Evolutionary conservation across 371 early-diverging fungal species (phyloP).

Genomic region (Lichtheimia corymbifera): DNA sequence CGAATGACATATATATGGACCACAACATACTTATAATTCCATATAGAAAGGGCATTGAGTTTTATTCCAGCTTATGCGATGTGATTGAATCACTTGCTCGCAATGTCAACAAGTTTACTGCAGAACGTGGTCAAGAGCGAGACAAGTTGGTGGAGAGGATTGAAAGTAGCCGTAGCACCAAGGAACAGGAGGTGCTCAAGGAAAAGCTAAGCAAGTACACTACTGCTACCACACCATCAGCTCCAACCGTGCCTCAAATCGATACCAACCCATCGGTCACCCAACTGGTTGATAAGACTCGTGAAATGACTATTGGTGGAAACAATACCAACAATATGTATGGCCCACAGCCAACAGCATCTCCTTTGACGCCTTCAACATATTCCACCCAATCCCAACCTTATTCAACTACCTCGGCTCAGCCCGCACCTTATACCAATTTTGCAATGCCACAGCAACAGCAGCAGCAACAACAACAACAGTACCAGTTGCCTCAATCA

Average conservation of each 20-base stretch:
- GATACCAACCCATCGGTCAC: conserved; percentile 2
- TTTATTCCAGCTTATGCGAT: conserved; percentile 74
- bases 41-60: conserved; percentile 69
- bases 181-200: conserved; percentile 71
- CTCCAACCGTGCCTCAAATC: conserved; percentile 1
- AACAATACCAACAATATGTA: background rate
- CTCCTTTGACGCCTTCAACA: conserved; percentile 1
- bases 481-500: background rate
- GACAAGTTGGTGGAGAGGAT: conserved; percentile 60
- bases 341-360: conserved; percentile 3
- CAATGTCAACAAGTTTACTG: conserved; percentile 68
- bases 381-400: conserved; percentile 3
- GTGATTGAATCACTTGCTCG: conserved; percentile 61
- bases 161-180: conserved; percentile 60
- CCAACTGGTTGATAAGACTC: conserved; percentile 5
- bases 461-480: background rate
- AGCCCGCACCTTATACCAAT: conserved; percentile 3
- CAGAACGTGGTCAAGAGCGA: conserved; percentile 71
- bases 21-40: background rate
- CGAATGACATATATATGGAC: background rate
- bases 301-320: conserved; percentile 8
- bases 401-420: background rate
- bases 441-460: background rate
- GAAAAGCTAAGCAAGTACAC: conserved; percentile 63
- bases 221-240: conserved; percentile 8